These are phyloP conservation scores for Cladosporium sp. DNA, from an alignment of 2,329 filamentous ascomycete genomes.

Conservation along the genomic window DNA sequence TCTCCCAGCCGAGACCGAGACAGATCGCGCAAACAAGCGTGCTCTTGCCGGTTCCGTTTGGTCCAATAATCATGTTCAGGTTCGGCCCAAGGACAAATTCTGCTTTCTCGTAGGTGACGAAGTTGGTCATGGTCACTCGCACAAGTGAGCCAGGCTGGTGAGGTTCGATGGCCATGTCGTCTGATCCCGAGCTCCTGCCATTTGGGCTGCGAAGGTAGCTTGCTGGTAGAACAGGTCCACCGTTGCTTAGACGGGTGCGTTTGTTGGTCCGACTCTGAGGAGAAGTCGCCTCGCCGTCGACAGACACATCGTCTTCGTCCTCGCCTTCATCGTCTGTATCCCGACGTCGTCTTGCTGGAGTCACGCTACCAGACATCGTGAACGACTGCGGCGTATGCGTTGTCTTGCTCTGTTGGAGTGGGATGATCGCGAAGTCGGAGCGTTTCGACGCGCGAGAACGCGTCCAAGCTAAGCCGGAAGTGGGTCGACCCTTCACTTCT, in stretches of 20 bases:
- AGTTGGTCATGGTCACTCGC: constrained; percentile 80
- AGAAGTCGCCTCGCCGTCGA: constrained; percentile 12
- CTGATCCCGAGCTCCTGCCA: constrained; percentile 20
- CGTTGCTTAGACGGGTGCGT: constrained; percentile 16
- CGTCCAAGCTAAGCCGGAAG: background rate
- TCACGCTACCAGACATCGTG: constrained; percentile 14
- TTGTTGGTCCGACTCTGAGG: constrained; percentile 10
- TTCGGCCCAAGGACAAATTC: constrained; percentile 90
- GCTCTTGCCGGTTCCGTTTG: constrained; percentile 98
- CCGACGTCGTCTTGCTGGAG: constrained; percentile 19
- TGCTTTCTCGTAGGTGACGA: constrained; percentile 90
- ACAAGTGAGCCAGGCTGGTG: constrained; percentile 80
- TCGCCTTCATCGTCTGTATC: constrained; percentile 17
- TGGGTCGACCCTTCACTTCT: constrained; percentile 5
- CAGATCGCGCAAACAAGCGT: constrained; percentile 97
- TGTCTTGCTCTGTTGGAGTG: background rate
- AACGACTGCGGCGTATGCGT: background rate
- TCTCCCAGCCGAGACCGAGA: constrained; percentile 80
- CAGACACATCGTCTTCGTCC: constrained; percentile 15
- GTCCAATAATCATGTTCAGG: constrained; percentile 97
- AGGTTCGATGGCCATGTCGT: constrained; percentile 21
- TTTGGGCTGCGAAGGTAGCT: constrained; percentile 37
- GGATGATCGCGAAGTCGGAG: constrained; percentile 5
- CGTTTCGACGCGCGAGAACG: background rate
- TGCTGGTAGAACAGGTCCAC: constrained; percentile 33